Base-by-base conservation (phyloP, 2,329 filamentous ascomycete species). In the Epichloe gansuensis region DNA sequence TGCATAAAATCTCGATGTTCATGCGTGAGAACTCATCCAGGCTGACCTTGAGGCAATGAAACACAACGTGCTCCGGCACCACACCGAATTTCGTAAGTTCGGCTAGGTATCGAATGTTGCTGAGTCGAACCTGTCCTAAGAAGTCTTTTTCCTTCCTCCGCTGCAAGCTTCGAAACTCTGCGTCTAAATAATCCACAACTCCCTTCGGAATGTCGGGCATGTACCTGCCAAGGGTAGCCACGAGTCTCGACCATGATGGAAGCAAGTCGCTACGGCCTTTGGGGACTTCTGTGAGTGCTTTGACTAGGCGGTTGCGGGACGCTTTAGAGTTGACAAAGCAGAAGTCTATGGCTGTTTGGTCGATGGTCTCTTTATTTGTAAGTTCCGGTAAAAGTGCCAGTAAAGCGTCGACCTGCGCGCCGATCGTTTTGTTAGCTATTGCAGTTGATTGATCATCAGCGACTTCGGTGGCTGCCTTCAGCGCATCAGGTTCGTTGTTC, bases 1-100 rank as follows among this genome's bases (percentile, higher is more conserved):
- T 95, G 62, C 90, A 94, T 57, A 98, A 91, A 60, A 98, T 96
- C 67, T 98, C 94, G 57, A 98, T 96, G 63, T 98, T 98, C 87
- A 96, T 96, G 55, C 91, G 81, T 2, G 93, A 96, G 64, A 98
- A 98, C 63, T 98, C 93, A 61, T 98, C 93, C 31, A 98, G 72
- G 59, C 91, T 94, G 66, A 98, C 91, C 68, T 96, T 98, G 60
- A 98, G 81, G 64, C 93, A 98, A 64, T 98, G 93, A 64, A 98
- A 98, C 51, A 98, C 94, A 57, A 98, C 91, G 68, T 98, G 93
- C 67, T 98, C 93, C 0, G 94, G 93, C 8, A 98, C 93, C 35
- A 96, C 89, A 35, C 93, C 91, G 63, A 98, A 98, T 64, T 98
- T 98, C 54, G 93, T 98, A 63, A 98, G 72, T 68, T 98, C 93